Evolutionary conservation across 495 filamentous ascomycete species (phyloP), one percentile per base, ranked within the genome.

Genomic region (Trichodelitschia bisporula): DNA sequence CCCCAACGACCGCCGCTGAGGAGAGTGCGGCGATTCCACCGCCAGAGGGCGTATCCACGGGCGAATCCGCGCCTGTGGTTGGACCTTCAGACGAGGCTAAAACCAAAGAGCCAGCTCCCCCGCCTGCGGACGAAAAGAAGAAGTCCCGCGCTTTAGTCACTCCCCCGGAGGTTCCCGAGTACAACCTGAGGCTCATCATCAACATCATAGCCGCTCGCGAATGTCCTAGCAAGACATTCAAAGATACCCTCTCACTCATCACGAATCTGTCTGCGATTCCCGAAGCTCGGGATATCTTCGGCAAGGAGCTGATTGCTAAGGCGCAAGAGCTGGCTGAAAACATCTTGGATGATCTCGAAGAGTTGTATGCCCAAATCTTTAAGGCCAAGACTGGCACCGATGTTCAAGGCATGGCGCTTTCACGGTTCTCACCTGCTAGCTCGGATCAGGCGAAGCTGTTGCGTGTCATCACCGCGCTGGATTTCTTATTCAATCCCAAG

Each of bases 371-470:
- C 25, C 77, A 91, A 40, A 86, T 99, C 39, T 62, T 77, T 37
- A 70, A 72, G 39, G 84, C 89, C 8, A 67, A 72, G 39, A 77
- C 72, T 25, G 80, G 82, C 27, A 92, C 79, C 0, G 84, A 95
- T 45, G 76, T 95, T 38, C 89, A 95, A 48, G 86, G 84, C 19
- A 59, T 93, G 39, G 86, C 86, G 25, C 59, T 95, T 17, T 68
- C 82, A 32, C 92, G 91, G 45, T 95, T 99, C 52, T 95, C 89
- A 5, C 84, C 86, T 4, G 70, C 80, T 18, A 78, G 77, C 35
- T 93, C 86, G 5, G 83, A 95, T 42, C 86, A 95, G 49, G 79
- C 82, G 28, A 99, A 95, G 49, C 55, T 99, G 26, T 62, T 93
- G 14, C 72, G 89, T 33, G 72, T 92, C n/a, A 51, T 99, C 12